These are phyloP conservation scores for Arctium lappa DNA, from an alignment of 129 eudicot species.

Conservation along the genomic window DNA sequence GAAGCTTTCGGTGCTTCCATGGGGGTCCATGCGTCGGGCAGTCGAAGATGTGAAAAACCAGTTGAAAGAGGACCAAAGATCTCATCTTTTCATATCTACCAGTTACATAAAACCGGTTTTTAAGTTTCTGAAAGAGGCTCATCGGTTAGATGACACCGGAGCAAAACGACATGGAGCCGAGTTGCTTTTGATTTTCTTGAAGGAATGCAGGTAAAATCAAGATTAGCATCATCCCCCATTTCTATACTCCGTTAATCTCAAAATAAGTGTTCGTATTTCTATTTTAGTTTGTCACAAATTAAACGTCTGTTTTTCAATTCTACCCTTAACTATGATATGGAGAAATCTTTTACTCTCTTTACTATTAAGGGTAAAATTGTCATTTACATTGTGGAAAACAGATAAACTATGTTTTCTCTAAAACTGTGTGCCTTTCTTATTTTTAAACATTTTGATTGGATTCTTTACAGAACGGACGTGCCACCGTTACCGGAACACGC, in stretches of 20 bases:
- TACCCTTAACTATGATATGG: too few relatives aligned
- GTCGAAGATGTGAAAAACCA: constrained; percentile 33
- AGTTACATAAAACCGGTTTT: constrained; percentile 28
- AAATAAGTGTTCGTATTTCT: neutral
- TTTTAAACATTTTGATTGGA: neutral
- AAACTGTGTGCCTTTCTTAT: too few relatives aligned
- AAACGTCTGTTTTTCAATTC: too few relatives aligned
- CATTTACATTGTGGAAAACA: too few relatives aligned
- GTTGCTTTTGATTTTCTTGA: constrained; percentile 36
- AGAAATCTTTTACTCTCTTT: too few relatives aligned
- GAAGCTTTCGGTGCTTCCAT: constrained; percentile 31
- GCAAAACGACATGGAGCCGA: constrained; percentile 34
- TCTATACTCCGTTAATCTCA: neutral
- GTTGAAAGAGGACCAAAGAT: constrained; percentile 17
- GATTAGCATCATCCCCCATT: neutral
- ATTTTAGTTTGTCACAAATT: neutral
- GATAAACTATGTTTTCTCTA: too few relatives aligned
- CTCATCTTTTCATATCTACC: constrained; percentile 18
- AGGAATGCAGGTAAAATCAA: constrained; percentile 36
- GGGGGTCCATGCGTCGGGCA: constrained; percentile 29
- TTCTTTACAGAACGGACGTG: constrained; percentile 17
- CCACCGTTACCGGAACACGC: constrained; percentile 30
- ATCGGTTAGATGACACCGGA: constrained; percentile 24
- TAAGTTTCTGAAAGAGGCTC: constrained; percentile 36
- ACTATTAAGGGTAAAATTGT: neutral